Conservation (phyloP, 1,139 yeast genomes). For the Protomyces inundatus region DNA sequence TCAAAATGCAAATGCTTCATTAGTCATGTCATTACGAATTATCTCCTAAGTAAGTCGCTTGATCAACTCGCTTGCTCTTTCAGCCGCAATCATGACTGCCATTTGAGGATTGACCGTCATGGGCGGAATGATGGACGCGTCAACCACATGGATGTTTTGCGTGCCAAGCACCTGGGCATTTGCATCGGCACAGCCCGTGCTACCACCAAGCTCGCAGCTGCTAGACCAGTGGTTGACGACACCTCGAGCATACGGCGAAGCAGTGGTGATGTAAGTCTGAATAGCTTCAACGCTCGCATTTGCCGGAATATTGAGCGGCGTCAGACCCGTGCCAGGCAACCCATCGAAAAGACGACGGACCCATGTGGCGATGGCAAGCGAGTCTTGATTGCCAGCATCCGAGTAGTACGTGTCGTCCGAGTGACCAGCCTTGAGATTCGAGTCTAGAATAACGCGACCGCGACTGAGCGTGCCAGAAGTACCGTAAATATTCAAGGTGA, state of each 20-base stretch:
- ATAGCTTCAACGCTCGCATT: conserved; percentile 1
- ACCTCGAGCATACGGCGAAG: neutral
- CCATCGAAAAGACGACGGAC: neutral
- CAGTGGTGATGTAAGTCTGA: conserved; percentile 1
- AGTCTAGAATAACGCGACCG: neutral
- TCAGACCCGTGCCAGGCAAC: neutral
- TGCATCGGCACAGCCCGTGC: neutral
- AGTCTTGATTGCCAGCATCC: neutral
- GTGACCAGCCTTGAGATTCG: neutral
- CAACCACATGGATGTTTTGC: conserved; percentile 2
- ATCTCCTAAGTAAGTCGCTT: neutral
- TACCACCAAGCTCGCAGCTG: neutral
- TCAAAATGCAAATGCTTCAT: too few species aligned
- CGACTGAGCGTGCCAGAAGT: neutral
- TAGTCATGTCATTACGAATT: too few species aligned
- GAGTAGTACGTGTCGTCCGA: conserved; percentile 3
- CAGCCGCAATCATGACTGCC: conserved; percentile 9
- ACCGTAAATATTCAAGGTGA: conserved; percentile 2
- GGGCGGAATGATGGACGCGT: conserved; percentile 1
- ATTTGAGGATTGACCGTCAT: conserved; percentile 7
- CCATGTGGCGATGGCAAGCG: conserved; percentile 3
- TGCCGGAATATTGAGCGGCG: neutral
- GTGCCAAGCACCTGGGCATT: conserved; percentile 4
- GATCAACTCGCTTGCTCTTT: conserved; percentile 4
- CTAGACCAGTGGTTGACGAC: conserved; percentile 4